Evolutionary conservation across 352 stramenopile genomes (phyloP).

Genomic region (Globisporangium iwayamae): DNA sequence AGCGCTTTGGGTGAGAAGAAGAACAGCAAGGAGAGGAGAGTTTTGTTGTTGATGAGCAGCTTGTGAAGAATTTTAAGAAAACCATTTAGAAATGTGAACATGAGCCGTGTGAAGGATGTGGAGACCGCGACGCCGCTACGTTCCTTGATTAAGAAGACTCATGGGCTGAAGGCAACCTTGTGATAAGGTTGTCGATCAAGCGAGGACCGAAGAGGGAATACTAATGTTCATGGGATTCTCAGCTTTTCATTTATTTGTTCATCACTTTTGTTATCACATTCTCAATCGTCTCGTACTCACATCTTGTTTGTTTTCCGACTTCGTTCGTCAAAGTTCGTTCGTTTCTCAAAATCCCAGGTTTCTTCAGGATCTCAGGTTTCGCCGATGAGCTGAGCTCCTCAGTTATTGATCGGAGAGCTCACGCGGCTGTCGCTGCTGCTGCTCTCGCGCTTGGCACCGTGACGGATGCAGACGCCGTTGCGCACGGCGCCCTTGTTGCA

Average conservation of each 20-base stretch:
- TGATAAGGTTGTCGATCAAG: too few species aligned
- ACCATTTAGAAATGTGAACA: neutral
- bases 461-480: slow-evolving; percentile 85
- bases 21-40: neutral
- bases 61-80: neutral
- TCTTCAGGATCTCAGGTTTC: slow-evolving; percentile 1
- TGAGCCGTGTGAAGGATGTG: neutral
- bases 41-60: neutral
- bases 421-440: slow-evolving; percentile 16
- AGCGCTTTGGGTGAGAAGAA: slow-evolving; percentile 43
- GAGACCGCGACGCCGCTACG: too few species aligned
- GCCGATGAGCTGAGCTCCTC: neutral
- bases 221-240: too few species aligned
- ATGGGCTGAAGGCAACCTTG: too few species aligned
- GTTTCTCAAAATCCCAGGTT: neutral
- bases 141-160: neutral
- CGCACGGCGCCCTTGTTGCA: slow-evolving; percentile 83
- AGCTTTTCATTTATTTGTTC: neutral
- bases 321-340: neutral
- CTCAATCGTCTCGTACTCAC: neutral
- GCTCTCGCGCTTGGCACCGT: slow-evolving; percentile 66
- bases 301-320: neutral
- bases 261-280: too few species aligned
- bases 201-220: too few species aligned
- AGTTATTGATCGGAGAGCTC: slow-evolving; percentile 16